Evolutionary conservation across 345 rosid genomes (phyloP), one percentile per base, ranked within the genome.

Genomic region (Populus simonii): DNA sequence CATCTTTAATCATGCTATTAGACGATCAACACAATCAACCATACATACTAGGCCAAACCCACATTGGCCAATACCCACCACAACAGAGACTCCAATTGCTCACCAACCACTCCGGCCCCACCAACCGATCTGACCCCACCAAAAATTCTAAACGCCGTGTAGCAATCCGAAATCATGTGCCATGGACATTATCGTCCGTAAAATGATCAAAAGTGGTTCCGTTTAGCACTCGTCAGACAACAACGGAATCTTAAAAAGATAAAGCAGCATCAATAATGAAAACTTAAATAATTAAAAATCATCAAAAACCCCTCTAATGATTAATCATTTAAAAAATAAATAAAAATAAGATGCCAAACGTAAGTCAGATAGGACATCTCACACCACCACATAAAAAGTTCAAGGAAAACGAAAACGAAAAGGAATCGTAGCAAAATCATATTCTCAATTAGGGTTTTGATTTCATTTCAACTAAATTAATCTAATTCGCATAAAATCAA

Each of bases 81-180:
- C 13, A 76, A 71, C 36, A 49, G 63, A 17, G 33, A 38, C 53
- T 4, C 55, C 10, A 49, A 73, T 66, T 29, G 68, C 66, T 36
- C 43, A 25, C 25, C 82, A 31, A 69, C 66, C 39, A 13, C 29
- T 68, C 74, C 53, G 71, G 31, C 65, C 74, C 75, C 70, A 70
- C 75, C 43, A 55, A 1, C 71, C 39, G 20, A 27, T 73, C 69
- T 49, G 75, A 31, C 70, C 74, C 75, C 70, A 74, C 78, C 43
- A 67, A 1, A 43, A 75, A 57, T 20, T 33, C 25, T 33, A n/a
- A 63, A 78, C 39, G n/a, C 61, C 18, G 10, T 45, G 15, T 11
- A 22, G 35, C 35, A 66, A 72, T 51, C 51, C 4, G 29, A 71
- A 78, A 47, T 71, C 71, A 71, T 25, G 22, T 5, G 23, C 15